Evolutionary conservation across 352 stramenopile genomes (phyloP).

Genomic region (Globisporangium lucens): DNA sequence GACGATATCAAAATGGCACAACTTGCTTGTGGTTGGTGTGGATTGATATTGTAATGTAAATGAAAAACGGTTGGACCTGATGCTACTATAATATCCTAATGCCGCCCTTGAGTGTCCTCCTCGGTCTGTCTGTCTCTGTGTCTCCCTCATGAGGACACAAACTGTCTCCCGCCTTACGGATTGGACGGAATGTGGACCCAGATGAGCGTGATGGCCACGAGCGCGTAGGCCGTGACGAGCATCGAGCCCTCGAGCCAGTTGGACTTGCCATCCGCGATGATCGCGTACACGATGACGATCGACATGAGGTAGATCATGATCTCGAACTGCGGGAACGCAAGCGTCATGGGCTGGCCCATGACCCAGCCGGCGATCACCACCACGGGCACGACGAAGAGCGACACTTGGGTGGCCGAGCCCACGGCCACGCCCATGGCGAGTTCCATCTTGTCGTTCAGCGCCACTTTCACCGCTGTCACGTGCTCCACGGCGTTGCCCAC

Average conservation of each 20-base stretch:
- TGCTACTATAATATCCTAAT: constrained; percentile 1
- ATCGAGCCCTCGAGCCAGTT: constrained; percentile 93
- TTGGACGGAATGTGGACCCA: constrained; percentile 69
- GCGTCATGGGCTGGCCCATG: constrained; percentile 92
- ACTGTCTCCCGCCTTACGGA: constrained; percentile 7
- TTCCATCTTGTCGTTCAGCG: constrained; percentile 98
- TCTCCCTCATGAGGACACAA: not conserved
- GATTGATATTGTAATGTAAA: not conserved
- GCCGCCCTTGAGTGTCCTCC: not conserved
- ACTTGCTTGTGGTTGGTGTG: not conserved
- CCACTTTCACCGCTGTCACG: constrained; percentile 95
- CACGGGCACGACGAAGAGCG: constrained; percentile 96
- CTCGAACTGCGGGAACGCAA: constrained; percentile 96
- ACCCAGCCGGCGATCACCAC: constrained; percentile 94
- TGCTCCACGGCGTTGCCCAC: constrained; percentile 99
- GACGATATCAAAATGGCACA: not conserved
- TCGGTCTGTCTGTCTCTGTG: not conserved
- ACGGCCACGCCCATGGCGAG: constrained; percentile 97
- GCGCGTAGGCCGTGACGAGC: constrained; percentile 89
- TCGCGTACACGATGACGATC: constrained; percentile 94
- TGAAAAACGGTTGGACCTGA: not conserved
- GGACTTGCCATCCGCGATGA: constrained; percentile 88
- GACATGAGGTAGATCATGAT: constrained; percentile 95
- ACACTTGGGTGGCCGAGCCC: constrained; percentile 96
- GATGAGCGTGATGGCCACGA: constrained; percentile 82